Percentiles rank a stretch among this genome's conserved stretches.
Conservation (phyloP, 2,329 filamentous ascomycete genomes). For the Ascochyta pisi region DNA sequence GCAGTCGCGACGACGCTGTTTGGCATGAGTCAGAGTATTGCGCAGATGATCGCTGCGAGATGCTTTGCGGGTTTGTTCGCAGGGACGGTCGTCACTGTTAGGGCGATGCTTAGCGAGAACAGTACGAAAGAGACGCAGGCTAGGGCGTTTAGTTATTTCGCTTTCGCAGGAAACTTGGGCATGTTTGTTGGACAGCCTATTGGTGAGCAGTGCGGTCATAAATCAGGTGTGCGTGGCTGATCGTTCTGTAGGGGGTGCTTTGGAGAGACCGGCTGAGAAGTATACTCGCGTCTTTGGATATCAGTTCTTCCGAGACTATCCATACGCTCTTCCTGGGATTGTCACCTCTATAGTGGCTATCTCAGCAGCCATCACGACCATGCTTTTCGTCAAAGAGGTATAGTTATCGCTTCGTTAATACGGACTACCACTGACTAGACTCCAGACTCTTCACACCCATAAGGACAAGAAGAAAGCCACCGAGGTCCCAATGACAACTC, state of each 20-base stretch:
- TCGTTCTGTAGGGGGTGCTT: constrained; percentile 63
- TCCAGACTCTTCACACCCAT: constrained; percentile 42
- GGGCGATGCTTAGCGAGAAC: constrained; percentile 79
- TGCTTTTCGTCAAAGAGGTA: constrained; percentile 68
- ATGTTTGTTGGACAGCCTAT: constrained; percentile 75
- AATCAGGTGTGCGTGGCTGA: constrained; percentile 5
- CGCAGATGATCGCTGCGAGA: constrained; percentile 76
- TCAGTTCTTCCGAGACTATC: constrained; percentile 67
- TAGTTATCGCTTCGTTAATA: neutral
- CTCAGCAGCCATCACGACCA: constrained; percentile 59
- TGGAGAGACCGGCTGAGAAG: constrained; percentile 71
- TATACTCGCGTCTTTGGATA: constrained; percentile 66
- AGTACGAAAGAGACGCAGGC: constrained; percentile 75
- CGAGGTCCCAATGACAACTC: constrained; percentile 53
- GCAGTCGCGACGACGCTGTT: constrained; percentile 68
- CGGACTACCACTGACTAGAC: constrained; percentile 1
- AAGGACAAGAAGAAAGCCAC: constrained; percentile 24
- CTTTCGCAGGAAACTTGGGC: constrained; percentile 76
- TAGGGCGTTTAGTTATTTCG: constrained; percentile 76
- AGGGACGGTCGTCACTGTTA: constrained; percentile 75
- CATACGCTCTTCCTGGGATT: constrained; percentile 71
- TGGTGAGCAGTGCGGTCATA: constrained; percentile 33
- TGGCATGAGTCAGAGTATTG: constrained; percentile 69
- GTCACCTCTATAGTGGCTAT: constrained; percentile 62
- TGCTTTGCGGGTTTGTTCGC: constrained; percentile 76